Evolutionary conservation across 345 rosid species (phyloP), one percentile per base, ranked within the genome.

Genomic region (Melastoma malabathricum): DNA sequence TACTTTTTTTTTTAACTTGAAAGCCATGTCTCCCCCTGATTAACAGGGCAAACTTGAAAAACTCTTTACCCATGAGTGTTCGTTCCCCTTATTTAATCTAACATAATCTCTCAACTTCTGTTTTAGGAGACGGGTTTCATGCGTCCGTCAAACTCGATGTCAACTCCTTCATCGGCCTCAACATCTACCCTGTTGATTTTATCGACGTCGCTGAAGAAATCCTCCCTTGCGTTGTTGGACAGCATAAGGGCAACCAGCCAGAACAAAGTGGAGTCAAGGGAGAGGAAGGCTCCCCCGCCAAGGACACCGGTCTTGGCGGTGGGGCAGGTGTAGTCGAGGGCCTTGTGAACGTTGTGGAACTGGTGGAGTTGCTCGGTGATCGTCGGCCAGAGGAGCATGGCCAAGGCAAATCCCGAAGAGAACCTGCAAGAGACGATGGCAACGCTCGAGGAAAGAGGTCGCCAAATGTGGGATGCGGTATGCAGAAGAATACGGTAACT

Each of bases 291-390:
- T 19, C 87, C 87, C 1, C 96, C 96, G 34, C 93, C 94, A 3
- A 87, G 73, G 47, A 83, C 69, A 47, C 94, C 94, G 17, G 94
- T 79, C 68, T 83, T 87, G 17, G 96, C 96, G 0, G 96, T 83
- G 20, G 80, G 86, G 75, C 96, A 87, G 6, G n/a, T 59, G 10
- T 78, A 66, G 41, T 66, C 51, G 7, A 66, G 55, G 62, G 74
- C 71, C 31, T 43, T 65, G 58, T 87, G 86, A 14, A 87, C 77
- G 16, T 77, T 83, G 46, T 72, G 69, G 12, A 58, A 60, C 75
- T 70, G 64, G 75, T 81, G 93, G 51, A 83, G 69, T 7, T 81
- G 86, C 72, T 81, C 96, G 18, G 80, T 74, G 46, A 81, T 72
- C 34, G 94, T 87, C 60, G 96, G 89, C 83, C 89, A 84, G 19